phyloP scores from a whole-genome alignment of 371 early-diverging fungal species.

The Apophysomyces ossiformis region DNA sequence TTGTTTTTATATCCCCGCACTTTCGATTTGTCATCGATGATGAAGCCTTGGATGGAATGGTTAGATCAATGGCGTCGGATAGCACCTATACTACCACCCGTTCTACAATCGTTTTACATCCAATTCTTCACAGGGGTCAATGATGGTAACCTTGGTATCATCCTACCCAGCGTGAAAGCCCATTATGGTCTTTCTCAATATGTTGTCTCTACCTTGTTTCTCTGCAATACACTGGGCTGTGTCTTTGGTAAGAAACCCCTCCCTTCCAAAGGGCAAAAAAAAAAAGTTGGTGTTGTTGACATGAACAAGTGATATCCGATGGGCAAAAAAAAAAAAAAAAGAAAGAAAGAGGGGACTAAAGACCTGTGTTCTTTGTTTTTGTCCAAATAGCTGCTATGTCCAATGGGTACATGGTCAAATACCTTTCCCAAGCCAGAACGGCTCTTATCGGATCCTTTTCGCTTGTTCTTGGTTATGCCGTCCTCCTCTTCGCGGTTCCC shows the following conservation, averaged over 20 bases:
- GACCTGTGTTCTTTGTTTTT: neutral
- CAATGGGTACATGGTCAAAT: constrained; percentile 29
- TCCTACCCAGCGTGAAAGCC: constrained; percentile 31
- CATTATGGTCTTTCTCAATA: constrained; percentile 31
- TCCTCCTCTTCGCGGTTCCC: constrained; percentile 21
- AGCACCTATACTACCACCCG: constrained; percentile 13
- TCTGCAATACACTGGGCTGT: constrained; percentile 27
- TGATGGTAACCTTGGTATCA: constrained; percentile 34
- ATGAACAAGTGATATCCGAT: too few species aligned
- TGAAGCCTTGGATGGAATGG: neutral
- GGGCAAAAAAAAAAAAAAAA: too few species aligned
- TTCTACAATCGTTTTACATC: constrained; percentile 26
- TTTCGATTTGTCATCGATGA: neutral
- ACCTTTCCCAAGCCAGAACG: constrained; percentile 21
- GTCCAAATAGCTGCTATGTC: constrained; percentile 22
- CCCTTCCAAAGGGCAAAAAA: too few species aligned
- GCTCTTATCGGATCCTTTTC: constrained; percentile 22
- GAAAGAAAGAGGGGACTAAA: too few species aligned
- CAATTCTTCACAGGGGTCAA: constrained; percentile 28
- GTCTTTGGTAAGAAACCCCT: constrained; percentile 15
- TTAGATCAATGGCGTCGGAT: neutral
- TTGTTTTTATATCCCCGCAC: neutral
- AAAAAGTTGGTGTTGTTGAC: too few species aligned
- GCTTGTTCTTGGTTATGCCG: constrained; percentile 21
- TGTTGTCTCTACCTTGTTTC: constrained; percentile 32